Evolutionary conservation across 106 monocot species (phyloP).

Genomic region (Acorus gramineus): DNA sequence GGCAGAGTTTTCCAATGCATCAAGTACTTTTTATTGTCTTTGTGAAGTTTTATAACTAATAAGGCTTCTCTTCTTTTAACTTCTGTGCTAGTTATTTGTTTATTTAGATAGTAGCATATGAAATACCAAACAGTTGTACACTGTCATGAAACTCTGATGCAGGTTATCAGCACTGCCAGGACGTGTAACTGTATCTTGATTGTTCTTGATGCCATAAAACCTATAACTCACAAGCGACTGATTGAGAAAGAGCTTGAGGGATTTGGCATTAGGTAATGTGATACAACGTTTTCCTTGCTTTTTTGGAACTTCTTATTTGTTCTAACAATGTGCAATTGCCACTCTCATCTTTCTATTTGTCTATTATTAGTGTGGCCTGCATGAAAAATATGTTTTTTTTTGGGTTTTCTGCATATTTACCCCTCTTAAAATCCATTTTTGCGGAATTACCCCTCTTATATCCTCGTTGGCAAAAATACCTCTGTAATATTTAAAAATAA

Average conservation of each 20-base stretch:
- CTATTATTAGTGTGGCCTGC: no score
- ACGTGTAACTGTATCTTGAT: constrained; percentile 96
- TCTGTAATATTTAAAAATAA: no score
- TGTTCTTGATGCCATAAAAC: constrained; percentile 98
- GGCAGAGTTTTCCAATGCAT: no score
- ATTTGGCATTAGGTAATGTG: constrained; percentile 91
- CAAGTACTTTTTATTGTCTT: not conserved
- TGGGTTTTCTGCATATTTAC: no score
- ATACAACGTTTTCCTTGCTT: not conserved
- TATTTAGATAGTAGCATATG: not conserved
- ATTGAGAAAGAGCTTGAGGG: constrained; percentile 98
- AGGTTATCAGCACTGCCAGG: constrained; percentile 98
- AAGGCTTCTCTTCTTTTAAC: no score
- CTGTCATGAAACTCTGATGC: constrained; percentile 11
- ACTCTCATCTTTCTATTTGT: no score
- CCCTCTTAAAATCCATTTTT: no score
- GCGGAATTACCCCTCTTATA: no score
- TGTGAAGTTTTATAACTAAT: not conserved
- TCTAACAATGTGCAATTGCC: no score
- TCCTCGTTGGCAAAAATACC: no score
- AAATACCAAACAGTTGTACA: not conserved
- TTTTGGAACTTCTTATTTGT: not conserved
- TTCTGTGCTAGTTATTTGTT: not conserved
- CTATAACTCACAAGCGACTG: constrained; percentile 95
- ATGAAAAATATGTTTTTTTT: no score